Conservation (phyloP, 2,329 filamentous ascomycete genomes). For the Aspergillus sp. region DNA sequence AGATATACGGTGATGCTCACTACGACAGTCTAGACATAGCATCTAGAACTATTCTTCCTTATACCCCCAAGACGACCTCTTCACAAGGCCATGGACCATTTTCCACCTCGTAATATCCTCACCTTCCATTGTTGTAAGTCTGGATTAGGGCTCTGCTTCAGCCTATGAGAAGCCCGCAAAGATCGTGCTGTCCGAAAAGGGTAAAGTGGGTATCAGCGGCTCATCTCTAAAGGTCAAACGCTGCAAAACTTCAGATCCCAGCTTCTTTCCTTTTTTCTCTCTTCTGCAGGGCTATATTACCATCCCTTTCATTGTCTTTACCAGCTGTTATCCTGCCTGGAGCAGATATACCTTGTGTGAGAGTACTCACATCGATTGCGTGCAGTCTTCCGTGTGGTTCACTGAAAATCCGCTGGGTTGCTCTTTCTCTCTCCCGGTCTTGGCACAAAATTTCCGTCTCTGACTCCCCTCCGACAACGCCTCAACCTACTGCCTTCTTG, state of each 20-base stretch:
- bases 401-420: slow-evolving; percentile 8
- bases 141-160: slow-evolving; percentile 10
- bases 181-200: slow-evolving; percentile 14
- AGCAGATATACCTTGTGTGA: slow-evolving; percentile 20
- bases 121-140: not conserved
- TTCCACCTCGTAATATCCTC: not conserved
- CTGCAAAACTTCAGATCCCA: slow-evolving; percentile 22
- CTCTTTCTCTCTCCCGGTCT: slow-evolving; percentile 17
- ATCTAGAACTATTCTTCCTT: no score
- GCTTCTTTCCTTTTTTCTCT: not conserved
- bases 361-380: slow-evolving; percentile 6
- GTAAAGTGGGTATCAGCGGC: slow-evolving; percentile 10
- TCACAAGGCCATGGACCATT: not conserved
- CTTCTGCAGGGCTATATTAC: not conserved
- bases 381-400: slow-evolving; percentile 3
- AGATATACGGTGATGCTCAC: no score
- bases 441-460: slow-evolving; percentile 17
- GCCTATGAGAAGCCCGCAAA: slow-evolving; percentile 14
- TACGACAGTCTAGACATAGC: no score
- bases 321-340: slow-evolving; percentile 29
- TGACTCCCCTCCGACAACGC: slow-evolving; percentile 5
- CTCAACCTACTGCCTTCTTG: slow-evolving; percentile 1
- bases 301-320: not conserved
- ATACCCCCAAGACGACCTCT: no score
- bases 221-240: slow-evolving; percentile 5